A percentile compares a stretch with the other conserved stretches of the same genome.
phyloP scores from a whole-genome alignment of 768 basidiomycete species.

The Leccinum subgranulosum region DNA sequence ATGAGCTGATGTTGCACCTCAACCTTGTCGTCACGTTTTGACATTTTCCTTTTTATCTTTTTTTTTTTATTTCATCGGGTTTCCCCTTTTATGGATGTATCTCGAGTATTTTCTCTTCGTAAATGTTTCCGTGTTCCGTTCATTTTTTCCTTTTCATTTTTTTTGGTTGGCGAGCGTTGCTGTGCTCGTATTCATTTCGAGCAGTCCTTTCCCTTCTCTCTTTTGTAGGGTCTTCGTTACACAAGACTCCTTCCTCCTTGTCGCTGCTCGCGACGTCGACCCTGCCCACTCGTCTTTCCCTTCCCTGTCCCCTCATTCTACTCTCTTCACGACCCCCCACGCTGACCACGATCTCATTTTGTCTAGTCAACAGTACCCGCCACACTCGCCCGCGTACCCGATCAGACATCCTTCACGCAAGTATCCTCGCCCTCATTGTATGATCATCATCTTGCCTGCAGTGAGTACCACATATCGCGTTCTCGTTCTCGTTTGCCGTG shows the following conservation, averaged over 20 bases:
- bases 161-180: conserved; percentile 19
- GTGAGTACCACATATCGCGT: conserved; percentile 31
- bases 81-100: conserved; percentile 20
- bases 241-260: conserved; percentile 22
- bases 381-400: conserved; percentile 34
- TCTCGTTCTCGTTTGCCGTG: conserved; percentile 10
- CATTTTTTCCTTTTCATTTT: conserved; percentile 7
- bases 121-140: conserved; percentile 6
- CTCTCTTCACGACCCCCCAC: conserved; percentile 32
- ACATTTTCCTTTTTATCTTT: conserved; percentile 12
- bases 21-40: conserved; percentile 21
- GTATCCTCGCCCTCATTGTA: conserved; percentile 35
- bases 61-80: conserved; percentile 1
- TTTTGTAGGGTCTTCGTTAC: conserved; percentile 25
- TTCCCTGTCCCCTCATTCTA: conserved; percentile 22
- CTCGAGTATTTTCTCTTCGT: not conserved
- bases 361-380: conserved; percentile 23
- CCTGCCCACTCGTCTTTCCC: conserved; percentile 13
- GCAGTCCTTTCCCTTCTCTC: conserved; percentile 19
- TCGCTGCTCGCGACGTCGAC: conserved; percentile 23
- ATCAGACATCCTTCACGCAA: conserved; percentile 39
- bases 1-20: conserved; percentile 22
- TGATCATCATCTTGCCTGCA: conserved; percentile 35
- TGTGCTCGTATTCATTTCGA: conserved; percentile 33
- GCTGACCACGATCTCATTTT: conserved; percentile 39